Evolutionary conservation across 2,329 filamentous ascomycete genomes (phyloP).

Genomic region (Aspergillus carbonarius): DNA sequence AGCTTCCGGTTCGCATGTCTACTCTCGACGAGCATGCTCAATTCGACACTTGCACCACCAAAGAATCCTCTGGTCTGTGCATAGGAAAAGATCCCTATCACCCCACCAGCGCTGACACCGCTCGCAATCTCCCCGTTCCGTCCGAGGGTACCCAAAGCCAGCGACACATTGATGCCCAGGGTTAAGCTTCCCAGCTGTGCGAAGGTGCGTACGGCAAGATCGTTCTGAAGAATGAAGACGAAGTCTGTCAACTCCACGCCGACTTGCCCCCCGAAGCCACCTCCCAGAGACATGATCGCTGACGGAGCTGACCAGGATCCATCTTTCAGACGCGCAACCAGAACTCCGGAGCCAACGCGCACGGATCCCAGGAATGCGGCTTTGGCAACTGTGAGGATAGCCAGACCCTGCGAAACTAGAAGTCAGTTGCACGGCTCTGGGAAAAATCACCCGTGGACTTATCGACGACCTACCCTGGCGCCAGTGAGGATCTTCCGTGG

Average conservation of each 20-base stretch:
- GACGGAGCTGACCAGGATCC: constrained; percentile 50
- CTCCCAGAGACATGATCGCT: constrained; percentile 44
- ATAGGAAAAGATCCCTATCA: constrained; percentile 90
- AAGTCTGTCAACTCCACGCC: constrained; percentile 60
- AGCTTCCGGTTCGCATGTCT: constrained; percentile 93
- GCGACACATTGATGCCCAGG: constrained; percentile 87
- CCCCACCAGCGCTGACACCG: constrained; percentile 78
- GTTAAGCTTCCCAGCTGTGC: constrained; percentile 84
- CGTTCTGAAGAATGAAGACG: constrained; percentile 91
- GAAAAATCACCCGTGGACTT: too few relatives aligned
- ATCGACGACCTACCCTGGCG: constrained; percentile 4
- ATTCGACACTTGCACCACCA: constrained; percentile 87
- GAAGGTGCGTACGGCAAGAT: constrained; percentile 84
- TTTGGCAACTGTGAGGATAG: constrained; percentile 46
- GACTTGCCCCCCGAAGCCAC: constrained; percentile 46
- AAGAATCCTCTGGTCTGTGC: constrained; percentile 96
- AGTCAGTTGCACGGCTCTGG: not conserved
- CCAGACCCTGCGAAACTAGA: constrained; percentile 39
- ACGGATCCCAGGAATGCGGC: constrained; percentile 48
- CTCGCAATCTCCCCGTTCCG: constrained; percentile 91
- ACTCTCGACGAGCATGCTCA: constrained; percentile 83
- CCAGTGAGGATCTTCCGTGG: constrained; percentile 5
- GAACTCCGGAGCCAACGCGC: constrained; percentile 49
- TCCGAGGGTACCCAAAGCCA: constrained; percentile 90
- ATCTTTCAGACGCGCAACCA: constrained; percentile 46